Base-by-base conservation (phyloP, 768 basidiomycete species). In the Suillus tomentosus region DNA sequence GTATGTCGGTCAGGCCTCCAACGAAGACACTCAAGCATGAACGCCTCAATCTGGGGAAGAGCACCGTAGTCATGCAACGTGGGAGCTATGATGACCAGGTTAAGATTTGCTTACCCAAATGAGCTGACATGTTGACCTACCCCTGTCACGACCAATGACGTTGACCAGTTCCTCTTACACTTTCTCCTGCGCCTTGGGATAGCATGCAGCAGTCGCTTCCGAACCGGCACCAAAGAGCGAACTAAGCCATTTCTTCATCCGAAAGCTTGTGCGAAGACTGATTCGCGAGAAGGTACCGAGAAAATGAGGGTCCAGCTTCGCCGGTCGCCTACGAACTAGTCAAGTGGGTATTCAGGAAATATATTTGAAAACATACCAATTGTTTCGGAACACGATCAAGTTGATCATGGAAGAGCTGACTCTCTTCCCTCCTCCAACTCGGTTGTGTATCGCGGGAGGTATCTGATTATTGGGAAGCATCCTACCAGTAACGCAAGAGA, bases 191-290 rank as follows among this genome's bases (percentile, higher is more conserved):
- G 85, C 79, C n/a, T 82, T 79, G 2, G 86, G 86, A 64, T 84
- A 82, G 63, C 79, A 79, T 0, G 84, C 84, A 1, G 87, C 80
- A 19, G 85, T 88, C 68, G 87, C 88, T 66, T 88, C 88, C 0
- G 85, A 82, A 15, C 87, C 88, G 42, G 87, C 87, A 31, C 88
- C 88, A 64, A 87, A 89, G 74, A 89, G 84, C 45, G 82, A 80
- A 0, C 88, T 89, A 89, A 0, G 87, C 83, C 34, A 82, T 81
- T 68, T 89, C 87, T 62, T 83, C 77, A 61, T 84, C 78, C 3
- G 85, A 80, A 11, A 88, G 79, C 11, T 81, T 83, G 55, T 85
- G 81, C 55, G 84, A 81, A 2, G 70, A 63, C 68, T 87, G 85
- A 19, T 82, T 81, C 66, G 87, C 83, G 2, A 88, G 74, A 36